Conservation (phyloP, 495 filamentous ascomycete genomes). For the Trichoderma reesei region DNA sequence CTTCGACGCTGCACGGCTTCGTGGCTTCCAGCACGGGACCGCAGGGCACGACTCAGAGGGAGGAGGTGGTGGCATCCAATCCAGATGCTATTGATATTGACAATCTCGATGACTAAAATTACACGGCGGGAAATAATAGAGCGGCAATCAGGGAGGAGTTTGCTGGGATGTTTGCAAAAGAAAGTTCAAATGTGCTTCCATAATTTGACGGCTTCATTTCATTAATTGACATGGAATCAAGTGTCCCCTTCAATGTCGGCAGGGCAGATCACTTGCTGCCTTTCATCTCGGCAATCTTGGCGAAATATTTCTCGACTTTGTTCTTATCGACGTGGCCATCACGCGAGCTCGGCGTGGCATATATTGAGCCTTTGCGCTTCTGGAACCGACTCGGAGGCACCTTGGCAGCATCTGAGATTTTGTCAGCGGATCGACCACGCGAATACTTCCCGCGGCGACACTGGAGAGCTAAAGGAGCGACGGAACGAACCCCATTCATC, state of each 20-base stretch:
- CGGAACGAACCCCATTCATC: slow-evolving; percentile 36
- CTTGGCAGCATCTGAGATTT: slow-evolving; percentile 44
- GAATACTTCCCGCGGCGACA: background rate
- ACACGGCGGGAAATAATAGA: background rate
- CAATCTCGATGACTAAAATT: slow-evolving; percentile 39
- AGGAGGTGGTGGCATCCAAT: slow-evolving; percentile 39
- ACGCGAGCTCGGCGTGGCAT: slow-evolving; percentile 45
- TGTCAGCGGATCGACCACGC: slow-evolving; percentile 13
- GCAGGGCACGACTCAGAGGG: slow-evolving; percentile 50
- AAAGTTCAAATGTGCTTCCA: background rate
- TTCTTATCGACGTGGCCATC: slow-evolving; percentile 48
- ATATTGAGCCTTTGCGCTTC: slow-evolving; percentile 54
- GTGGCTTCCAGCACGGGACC: slow-evolving; percentile 76
- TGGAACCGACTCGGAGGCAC: slow-evolving; percentile 53
- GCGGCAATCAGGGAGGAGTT: background rate
- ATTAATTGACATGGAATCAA: background rate
- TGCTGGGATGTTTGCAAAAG: background rate
- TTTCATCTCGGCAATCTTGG: slow-evolving; percentile 28
- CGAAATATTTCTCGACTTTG: slow-evolving; percentile 33
- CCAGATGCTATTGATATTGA: slow-evolving; percentile 88
- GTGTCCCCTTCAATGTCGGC: background rate
- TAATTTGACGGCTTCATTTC: background rate
- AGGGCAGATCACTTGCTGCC: background rate
- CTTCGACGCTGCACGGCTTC: slow-evolving; percentile 81
- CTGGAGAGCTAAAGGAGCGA: background rate